Base-by-base conservation (phyloP, 257 asterid species). In the Jasminum sambac region DNA sequence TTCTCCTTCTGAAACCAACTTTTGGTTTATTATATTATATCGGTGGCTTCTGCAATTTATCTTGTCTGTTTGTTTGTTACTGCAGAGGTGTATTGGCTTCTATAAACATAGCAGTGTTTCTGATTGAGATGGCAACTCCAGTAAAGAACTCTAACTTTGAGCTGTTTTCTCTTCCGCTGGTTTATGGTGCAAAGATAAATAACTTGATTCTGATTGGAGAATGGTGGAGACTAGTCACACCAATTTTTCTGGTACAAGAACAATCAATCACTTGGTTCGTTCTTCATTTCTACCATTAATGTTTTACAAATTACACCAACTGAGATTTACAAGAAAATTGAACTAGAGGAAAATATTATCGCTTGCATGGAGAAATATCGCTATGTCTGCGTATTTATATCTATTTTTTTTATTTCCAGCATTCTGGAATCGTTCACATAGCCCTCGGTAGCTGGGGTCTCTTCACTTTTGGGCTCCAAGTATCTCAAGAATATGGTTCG, bases 211-310 rank as follows among this genome's bases (percentile, higher is more conserved):
- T 91, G 25, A 75, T 75, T 34, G 97, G 97, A 73, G 97, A 91
- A 78, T 91, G 96, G 96, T 91, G 97, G 97, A 89, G 97, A 76
- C 89, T 91, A 38, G 72, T 91, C 76, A 89, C 97, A 36, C 97
- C 97, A 16, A 89, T 91, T 84, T 91, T 91, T 91, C 97, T 91
- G 97, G 96, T 91, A 91, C 95, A 87, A 79, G 87, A 85, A 74
- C 76, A 79, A 85, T 77, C 76, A 79, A 85, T 77, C 76, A 52
- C 72, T 82, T 61, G 89, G 92, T 87, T 81, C 92, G 94, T 86
- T 74, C 88, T 88, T 81, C 82, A 69, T n/a, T 83, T 61, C 73
- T 82, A 73, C 72, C 44, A 72, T 79, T 83, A 62, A 71, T 70
- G 69, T 72, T 26, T 19, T 24, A 48, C 59, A 5, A 34, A 44